A percentile compares a stretch with the other conserved stretches of the same genome.
phyloP scores from a whole-genome alignment of 495 filamentous ascomycete species.

The Parathielavia appendiculata region DNA sequence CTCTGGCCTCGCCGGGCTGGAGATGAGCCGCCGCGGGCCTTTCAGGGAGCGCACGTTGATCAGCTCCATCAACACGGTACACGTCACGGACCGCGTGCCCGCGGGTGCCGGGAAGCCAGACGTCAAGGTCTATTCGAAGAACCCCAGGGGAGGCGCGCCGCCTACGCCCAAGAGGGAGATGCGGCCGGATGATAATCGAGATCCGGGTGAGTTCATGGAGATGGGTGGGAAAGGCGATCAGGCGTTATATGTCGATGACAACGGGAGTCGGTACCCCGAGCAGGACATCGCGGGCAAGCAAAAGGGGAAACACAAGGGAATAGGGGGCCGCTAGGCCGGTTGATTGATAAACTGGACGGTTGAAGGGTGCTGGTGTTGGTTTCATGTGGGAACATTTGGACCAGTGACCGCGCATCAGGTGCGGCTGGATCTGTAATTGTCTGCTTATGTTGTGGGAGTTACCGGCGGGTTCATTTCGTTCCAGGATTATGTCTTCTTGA shows the following conservation, averaged over 20 bases:
- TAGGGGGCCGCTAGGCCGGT: background rate
- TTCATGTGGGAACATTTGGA: background rate
- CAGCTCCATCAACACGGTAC: slow-evolving; percentile 72
- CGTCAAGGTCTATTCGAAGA: slow-evolving; percentile 77
- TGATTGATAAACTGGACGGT: background rate
- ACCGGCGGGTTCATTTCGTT: background rate
- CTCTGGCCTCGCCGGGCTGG: slow-evolving; percentile 70
- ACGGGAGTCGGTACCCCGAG: slow-evolving; percentile 43
- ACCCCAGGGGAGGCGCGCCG: slow-evolving; percentile 41
- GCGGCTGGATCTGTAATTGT: slow-evolving; percentile 2
- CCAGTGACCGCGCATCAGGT: background rate
- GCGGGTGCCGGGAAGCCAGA: slow-evolving; percentile 49
- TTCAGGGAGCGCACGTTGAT: slow-evolving; percentile 80
- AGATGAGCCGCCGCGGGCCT: slow-evolving; percentile 76
- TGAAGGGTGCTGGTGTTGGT: background rate
- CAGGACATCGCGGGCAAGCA: slow-evolving; percentile 33
- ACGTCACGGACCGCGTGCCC: slow-evolving; percentile 58
- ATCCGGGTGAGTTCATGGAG: slow-evolving; percentile 68
- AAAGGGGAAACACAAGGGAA: slow-evolving; percentile 17
- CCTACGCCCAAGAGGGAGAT: slow-evolving; percentile 43
- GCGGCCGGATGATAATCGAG: slow-evolving; percentile 58
- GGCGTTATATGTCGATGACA: slow-evolving; percentile 62
- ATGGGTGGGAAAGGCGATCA: slow-evolving; percentile 82
- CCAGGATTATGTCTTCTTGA: background rate
- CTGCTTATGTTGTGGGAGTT: background rate